A percentile compares a stretch with the other conserved stretches of the same genome.
phyloP scores from a whole-genome alignment of 441 rosid genomes.

The Raphanus hybrid region DNA sequence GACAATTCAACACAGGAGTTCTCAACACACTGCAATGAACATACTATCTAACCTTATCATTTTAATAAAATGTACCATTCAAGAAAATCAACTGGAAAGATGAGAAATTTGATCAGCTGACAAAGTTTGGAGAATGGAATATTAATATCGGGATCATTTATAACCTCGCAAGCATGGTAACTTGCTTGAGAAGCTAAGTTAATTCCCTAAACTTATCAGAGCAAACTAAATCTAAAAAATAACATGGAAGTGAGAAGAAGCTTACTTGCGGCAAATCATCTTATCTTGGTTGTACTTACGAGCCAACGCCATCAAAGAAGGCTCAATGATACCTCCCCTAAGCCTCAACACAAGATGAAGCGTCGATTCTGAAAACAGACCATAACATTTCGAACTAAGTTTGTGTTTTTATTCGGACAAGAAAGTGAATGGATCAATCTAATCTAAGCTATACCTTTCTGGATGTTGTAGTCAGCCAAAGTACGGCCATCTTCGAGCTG shows the following conservation, averaged over 20 bases:
- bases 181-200: conserved; percentile 46
- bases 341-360: conserved; percentile 90
- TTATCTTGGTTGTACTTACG: conserved; percentile 90
- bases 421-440: background rate
- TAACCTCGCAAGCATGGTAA: conserved; percentile 38
- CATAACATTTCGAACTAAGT: background rate
- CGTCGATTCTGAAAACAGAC: conserved; percentile 63
- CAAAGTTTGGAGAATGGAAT: conserved; percentile 44
- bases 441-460: conserved; percentile 25
- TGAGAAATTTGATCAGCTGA: conserved; percentile 41
- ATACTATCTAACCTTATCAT: background rate
- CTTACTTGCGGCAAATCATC: conserved; percentile 95
- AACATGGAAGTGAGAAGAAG: background rate
- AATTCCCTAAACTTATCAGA: conserved; percentile 24
- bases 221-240: background rate
- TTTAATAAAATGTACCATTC: conserved; percentile 32
- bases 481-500: conserved; percentile 50
- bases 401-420: background rate
- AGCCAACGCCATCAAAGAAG: conserved; percentile 92
- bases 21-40: background rate
- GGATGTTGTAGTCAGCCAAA: conserved; percentile 48
- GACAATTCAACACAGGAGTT: too few relatives aligned
- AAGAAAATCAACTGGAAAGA: conserved; percentile 47
- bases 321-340: conserved; percentile 98
- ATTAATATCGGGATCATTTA: conserved; percentile 41